Evolutionary conservation across 495 filamentous ascomycete genomes (phyloP).

Genomic region (Filosporella fistucella): DNA sequence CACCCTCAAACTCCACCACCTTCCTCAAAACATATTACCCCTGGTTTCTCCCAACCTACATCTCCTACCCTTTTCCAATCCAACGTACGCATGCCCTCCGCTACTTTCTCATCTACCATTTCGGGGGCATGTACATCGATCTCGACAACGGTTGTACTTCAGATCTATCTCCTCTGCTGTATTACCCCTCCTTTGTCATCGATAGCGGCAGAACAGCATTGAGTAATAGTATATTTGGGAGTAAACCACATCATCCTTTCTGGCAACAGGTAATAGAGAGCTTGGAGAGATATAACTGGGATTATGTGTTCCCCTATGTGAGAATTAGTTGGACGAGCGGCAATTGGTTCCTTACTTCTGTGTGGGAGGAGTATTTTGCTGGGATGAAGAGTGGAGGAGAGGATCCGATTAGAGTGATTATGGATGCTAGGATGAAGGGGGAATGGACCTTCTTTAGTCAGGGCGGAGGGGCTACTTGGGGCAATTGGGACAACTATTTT

Average conservation of each 20-base stretch:
- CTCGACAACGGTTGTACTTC: constrained; percentile 85
- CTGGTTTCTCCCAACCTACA: constrained; percentile 79
- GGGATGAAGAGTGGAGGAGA: background rate
- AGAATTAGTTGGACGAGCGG: constrained; percentile 84
- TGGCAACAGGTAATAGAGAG: constrained; percentile 68
- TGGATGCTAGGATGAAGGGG: constrained; percentile 33
- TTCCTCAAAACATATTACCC: constrained; percentile 53
- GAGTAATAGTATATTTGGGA: constrained; percentile 80
- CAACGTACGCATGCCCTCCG: constrained; percentile 80
- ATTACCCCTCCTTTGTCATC: constrained; percentile 75
- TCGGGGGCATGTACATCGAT: constrained; percentile 81
- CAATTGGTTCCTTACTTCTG: constrained; percentile 73
- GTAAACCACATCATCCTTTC: constrained; percentile 73
- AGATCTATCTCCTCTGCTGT: constrained; percentile 69
- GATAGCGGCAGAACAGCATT: constrained; percentile 75
- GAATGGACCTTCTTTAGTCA: constrained; percentile 40
- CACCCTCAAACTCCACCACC: constrained; percentile 10
- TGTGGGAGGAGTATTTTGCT: constrained; percentile 67
- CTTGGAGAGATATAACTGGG: constrained; percentile 67
- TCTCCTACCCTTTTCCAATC: constrained; percentile 71
- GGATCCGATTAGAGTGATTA: constrained; percentile 33
- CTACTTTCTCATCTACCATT: constrained; percentile 79
- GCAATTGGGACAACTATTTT: constrained; percentile 31
- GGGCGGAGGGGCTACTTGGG: constrained; percentile 37
- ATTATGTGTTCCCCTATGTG: constrained; percentile 76